phyloP scores from a whole-genome alignment of 2,329 filamentous ascomycete species.

The Aphanoascus verrucosus region DNA sequence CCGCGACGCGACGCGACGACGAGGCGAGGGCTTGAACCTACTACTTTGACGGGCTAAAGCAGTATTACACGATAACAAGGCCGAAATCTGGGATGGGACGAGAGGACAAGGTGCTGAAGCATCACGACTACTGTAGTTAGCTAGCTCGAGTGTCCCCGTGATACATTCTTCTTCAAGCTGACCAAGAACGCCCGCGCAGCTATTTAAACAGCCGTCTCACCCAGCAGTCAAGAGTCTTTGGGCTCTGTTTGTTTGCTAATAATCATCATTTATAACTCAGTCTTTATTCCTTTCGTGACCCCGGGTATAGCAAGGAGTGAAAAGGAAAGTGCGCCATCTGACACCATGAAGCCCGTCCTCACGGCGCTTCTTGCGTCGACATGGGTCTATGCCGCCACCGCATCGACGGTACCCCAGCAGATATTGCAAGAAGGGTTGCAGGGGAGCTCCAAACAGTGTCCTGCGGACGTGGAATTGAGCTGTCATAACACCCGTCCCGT shows the following conservation, averaged over 20 bases:
- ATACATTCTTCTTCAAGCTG: no score
- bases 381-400: not conserved
- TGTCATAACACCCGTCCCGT: constrained; percentile 45
- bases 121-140: not conserved
- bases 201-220: no score
- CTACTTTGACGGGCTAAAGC: not conserved
- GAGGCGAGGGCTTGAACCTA: not conserved
- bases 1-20: not conserved
- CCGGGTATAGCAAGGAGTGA: not conserved
- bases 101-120: no score
- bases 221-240: not conserved
- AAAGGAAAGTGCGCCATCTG: not conserved
- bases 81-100: no score
- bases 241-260: not conserved
- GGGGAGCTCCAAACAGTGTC: constrained; percentile 21
- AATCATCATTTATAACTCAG: not conserved
- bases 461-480: constrained; percentile 38
- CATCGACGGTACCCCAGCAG: not conserved
- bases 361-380: not conserved
- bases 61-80: not conserved
- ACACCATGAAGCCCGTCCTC: not conserved
- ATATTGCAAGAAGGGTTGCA: not conserved
- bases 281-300: not conserved
- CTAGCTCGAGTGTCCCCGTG: no score
- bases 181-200: no score